Evolutionary conservation across 345 rosid genomes (phyloP).

Genomic region (Trapa bicornis): DNA sequence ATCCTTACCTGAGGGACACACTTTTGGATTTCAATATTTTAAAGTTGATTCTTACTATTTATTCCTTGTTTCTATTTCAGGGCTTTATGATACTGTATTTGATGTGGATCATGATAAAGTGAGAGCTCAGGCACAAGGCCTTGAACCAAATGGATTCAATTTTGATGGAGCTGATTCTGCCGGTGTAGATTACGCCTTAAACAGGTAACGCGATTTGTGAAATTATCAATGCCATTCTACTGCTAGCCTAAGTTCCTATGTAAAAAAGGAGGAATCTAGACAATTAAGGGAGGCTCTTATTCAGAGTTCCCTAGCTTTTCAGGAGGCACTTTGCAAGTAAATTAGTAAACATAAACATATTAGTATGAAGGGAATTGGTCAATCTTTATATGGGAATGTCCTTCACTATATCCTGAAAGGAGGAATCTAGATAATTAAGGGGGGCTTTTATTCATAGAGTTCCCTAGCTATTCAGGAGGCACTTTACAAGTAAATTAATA

Average conservation of each 20-base stretch:
- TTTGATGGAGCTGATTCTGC: constrained; percentile 79
- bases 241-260: background rate
- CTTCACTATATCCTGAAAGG: too few relatives aligned
- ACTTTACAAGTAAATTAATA: too few relatives aligned
- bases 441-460: background rate
- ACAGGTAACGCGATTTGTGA: constrained; percentile 35
- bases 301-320: background rate
- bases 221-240: background rate
- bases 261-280: background rate
- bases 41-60: background rate
- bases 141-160: constrained; percentile 85
- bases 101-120: constrained; percentile 85
- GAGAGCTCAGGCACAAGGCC: constrained; percentile 64
- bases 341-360: too few relatives aligned
- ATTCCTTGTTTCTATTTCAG: constrained; percentile 17
- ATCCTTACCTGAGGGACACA: background rate
- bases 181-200: constrained; percentile 76
- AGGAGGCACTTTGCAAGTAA: too few relatives aligned
- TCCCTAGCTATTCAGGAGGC: too few relatives aligned
- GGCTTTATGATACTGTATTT: constrained; percentile 82
- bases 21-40: background rate
- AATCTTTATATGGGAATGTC: too few relatives aligned
- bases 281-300: background rate
- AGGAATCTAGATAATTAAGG: background rate
- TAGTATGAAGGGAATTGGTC: too few relatives aligned